Base-by-base conservation (phyloP, 768 basidiomycete species). In the Leccinum longicurvipes region DNA sequence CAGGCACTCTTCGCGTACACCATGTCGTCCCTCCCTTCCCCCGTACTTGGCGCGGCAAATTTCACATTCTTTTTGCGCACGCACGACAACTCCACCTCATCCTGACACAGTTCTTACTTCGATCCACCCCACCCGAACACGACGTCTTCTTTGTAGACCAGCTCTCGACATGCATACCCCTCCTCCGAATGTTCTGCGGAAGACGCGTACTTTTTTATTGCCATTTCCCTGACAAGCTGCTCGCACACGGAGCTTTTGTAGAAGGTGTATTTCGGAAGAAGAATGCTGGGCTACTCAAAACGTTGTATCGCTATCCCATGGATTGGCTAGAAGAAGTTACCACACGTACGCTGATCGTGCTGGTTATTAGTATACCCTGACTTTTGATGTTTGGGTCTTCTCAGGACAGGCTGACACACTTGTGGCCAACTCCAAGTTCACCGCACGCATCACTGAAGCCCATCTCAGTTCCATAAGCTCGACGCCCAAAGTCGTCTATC, bases 61-160 rank as follows among this genome's bases (percentile, higher is more conserved):
- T 97, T 63, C 93, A 94, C 67, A 90, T 98, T 54, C 68, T 97
- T 31, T 86, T 93, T 67, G 91, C 96, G 0, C 93, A 97, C 67
- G 77, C 86, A 4, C 84, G 92, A 23, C 95, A 98, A 60, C 77
- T 98, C 1, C 91, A 95, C 63, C 82, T 99, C 47, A 84, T 85
- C 2, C 0, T 60, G 32, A 56, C 59, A 0, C 65, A 75, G 6
- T 79, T 84, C 49, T 78, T 97, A n/a, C 69, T 93, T 21, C 67
- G 68, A 21, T 74, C 76, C 6, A 67, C 72, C 14, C 73, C 78
- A 4, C 39, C 54, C 1, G 64, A 73, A 29, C 84, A 88, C 64
- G 95, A 98, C 66, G 84, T 98, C 21, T 95, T 86, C 74, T 86
- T 98, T 56, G 90, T 98, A 4, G 96, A 98, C 74, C 97, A 98